Percentiles rank a stretch among this genome's conserved stretches.
Evolutionary conservation across 129 eudicot genomes (phyloP).

Genomic region (Chrysanthemum lavandulifolium): DNA sequence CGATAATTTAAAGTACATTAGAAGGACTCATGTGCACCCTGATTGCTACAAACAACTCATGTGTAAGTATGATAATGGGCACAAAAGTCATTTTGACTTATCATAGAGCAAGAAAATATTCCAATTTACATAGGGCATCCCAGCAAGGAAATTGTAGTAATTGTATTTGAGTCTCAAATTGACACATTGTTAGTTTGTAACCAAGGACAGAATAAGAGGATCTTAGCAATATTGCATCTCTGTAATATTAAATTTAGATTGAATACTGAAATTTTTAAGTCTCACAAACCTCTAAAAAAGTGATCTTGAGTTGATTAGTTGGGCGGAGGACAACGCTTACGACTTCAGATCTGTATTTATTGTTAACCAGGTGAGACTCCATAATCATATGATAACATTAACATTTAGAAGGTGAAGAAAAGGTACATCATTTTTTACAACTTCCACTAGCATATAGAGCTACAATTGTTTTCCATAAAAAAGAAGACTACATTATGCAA

Average conservation of each 20-base stretch:
- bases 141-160: not conserved
- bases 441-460: not conserved
- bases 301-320: conserved; percentile 92
- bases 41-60: not conserved
- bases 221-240: conserved; percentile 10
- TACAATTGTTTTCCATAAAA: not conserved
- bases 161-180: not conserved
- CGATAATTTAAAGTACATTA: not conserved
- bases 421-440: conserved; percentile 1
- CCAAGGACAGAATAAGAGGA: conserved; percentile 2
- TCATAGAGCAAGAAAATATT: not conserved
- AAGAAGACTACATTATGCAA: not conserved
- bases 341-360: conserved; percentile 86
- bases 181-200: conserved; percentile 5
- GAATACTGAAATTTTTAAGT: not conserved
- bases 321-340: conserved; percentile 84
- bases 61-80: not conserved
- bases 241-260: not conserved
- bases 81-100: not conserved
- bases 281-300: conserved; percentile 91
- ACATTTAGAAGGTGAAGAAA: conserved; percentile 16
- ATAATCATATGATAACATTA: conserved; percentile 32
- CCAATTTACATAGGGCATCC: not conserved
- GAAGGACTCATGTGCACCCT: not conserved
- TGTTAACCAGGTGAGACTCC: conserved; percentile 32